These are phyloP conservation scores for Lichtheimia ramosa DNA, from an alignment of 371 early-diverging fungal genomes.

Conservation along the genomic window DNA sequence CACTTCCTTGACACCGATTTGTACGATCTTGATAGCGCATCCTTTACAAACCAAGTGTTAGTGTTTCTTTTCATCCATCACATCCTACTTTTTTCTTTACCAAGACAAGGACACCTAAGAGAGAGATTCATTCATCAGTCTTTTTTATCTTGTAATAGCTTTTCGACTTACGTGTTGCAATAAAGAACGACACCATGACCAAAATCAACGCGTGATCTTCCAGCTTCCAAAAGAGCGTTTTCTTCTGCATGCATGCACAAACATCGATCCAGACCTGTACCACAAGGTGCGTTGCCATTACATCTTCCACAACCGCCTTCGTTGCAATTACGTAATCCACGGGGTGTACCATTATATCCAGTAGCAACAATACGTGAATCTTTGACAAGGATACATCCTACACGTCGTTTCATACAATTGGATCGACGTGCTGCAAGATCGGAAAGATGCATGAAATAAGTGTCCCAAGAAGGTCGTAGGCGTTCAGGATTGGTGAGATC, in stretches of 20 bases:
- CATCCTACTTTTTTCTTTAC: conserved; percentile 33
- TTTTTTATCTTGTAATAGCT: too few species aligned
- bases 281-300: conserved; percentile 80
- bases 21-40: conserved; percentile 96
- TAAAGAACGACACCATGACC: conserved; percentile 76
- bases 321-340: conserved; percentile 88
- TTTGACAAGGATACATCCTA: conserved; percentile 94
- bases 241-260: conserved; percentile 99
- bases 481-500: conserved; percentile 72
- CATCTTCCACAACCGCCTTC: conserved; percentile 96
- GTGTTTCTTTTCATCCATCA: neutral
- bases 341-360: conserved; percentile 98
- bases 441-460: conserved; percentile 96
- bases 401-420: conserved; percentile 97
- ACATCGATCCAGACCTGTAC: conserved; percentile 82
- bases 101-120: conserved; percentile 74
- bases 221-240: conserved; percentile 95
- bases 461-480: conserved; percentile 91
- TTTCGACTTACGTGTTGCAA: conserved; percentile 79
- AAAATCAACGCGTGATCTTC: conserved; percentile 74
- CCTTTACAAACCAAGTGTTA: conserved; percentile 46
- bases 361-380: conserved; percentile 91
- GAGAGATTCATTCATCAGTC: too few species aligned
- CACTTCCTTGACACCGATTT: conserved; percentile 90
- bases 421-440: conserved; percentile 83